Evolutionary conservation across 2,329 filamentous ascomycete species (phyloP).

Genomic region (Talaromyces sp.): DNA sequence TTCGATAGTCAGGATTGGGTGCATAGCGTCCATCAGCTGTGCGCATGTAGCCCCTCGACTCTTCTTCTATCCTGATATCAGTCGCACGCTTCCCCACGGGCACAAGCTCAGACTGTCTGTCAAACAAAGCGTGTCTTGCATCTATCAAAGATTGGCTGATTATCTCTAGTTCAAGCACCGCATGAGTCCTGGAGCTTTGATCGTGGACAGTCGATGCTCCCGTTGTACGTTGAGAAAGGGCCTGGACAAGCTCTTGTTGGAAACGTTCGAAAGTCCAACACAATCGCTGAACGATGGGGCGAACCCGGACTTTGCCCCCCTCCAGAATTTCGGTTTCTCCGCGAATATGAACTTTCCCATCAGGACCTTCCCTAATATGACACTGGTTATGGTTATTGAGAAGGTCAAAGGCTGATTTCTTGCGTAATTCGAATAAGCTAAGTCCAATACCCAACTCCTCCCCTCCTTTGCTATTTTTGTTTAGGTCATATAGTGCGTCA

Average conservation of each 20-base stretch:
- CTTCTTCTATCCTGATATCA: constrained; percentile 43
- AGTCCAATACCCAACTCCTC: constrained; percentile 38
- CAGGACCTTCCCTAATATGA: constrained; percentile 42
- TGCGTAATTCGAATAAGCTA: constrained; percentile 45
- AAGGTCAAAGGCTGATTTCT: constrained; percentile 45
- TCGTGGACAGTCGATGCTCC: constrained; percentile 46
- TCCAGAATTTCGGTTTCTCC: constrained; percentile 44
- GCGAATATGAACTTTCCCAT: constrained; percentile 44
- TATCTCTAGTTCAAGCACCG: constrained; percentile 46
- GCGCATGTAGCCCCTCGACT: constrained; percentile 31
- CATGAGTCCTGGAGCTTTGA: constrained; percentile 48
- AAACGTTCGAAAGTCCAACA: constrained; percentile 40
- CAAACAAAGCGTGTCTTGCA: constrained; percentile 40
- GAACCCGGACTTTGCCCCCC: constrained; percentile 44
- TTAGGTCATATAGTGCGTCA: constrained; percentile 28
- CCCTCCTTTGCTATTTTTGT: constrained; percentile 16
- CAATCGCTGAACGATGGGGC: constrained; percentile 31
- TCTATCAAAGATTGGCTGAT: constrained; percentile 38
- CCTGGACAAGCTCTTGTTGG: constrained; percentile 29
- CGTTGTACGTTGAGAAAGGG: constrained; percentile 33
- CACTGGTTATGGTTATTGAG: constrained; percentile 42
- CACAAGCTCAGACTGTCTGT: constrained; percentile 47
- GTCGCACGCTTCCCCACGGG: constrained; percentile 47
- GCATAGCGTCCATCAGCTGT: constrained; percentile 35
- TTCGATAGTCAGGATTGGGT: constrained; percentile 35